A percentile compares a stretch with the other conserved stretches of the same genome.
phyloP scores from a whole-genome alignment of 345 rosid species.

The Isatis tinctoria region DNA sequence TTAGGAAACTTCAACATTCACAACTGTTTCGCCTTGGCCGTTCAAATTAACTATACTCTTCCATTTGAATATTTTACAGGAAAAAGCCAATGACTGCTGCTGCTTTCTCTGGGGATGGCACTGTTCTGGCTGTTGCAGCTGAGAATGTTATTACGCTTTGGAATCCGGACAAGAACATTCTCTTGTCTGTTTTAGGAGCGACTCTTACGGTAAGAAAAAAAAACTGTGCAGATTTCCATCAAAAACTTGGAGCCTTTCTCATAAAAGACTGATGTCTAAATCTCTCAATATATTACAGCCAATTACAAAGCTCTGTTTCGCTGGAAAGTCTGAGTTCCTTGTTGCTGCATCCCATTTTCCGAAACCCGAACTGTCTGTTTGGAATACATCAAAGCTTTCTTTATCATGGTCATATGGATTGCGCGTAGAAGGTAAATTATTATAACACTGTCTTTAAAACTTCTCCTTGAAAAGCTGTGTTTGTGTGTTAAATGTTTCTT shows the following conservation, averaged over 20 bases:
- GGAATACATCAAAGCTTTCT: constrained; percentile 71
- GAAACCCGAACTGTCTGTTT: constrained; percentile 64
- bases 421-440: constrained; percentile 62
- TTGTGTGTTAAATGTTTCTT: neutral
- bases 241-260: neutral
- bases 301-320: constrained; percentile 60
- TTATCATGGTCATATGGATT: constrained; percentile 77
- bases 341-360: constrained; percentile 63
- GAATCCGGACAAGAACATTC: constrained; percentile 80
- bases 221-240: neutral
- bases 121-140: constrained; percentile 95
- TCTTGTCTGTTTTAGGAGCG: constrained; percentile 75
- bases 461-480: neutral
- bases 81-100: constrained; percentile 92
- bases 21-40: neutral
- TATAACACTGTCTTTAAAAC: neutral
- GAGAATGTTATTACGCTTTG: constrained; percentile 84
- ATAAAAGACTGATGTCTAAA: neutral
- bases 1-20: neutral
- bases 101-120: constrained; percentile 89
- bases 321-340: constrained; percentile 71
- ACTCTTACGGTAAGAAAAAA: constrained; percentile 41
- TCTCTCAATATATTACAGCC: constrained; percentile 13
- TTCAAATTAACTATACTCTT: neutral
- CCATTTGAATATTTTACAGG: constrained; percentile 35